Conservation (phyloP, 2,329 filamentous ascomycete species). For the Teratosphaeria destructans region DNA sequence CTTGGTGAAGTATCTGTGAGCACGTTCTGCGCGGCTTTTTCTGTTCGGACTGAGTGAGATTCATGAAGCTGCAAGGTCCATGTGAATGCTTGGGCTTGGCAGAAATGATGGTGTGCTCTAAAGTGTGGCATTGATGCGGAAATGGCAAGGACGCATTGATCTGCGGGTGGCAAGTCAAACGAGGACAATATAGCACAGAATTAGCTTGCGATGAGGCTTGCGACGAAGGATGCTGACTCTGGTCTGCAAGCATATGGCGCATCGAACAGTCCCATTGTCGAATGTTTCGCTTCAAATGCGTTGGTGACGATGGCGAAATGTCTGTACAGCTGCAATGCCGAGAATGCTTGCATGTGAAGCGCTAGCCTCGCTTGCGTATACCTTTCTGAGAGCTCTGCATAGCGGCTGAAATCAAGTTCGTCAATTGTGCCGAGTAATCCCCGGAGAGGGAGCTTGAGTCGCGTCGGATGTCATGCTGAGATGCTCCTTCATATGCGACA, state of each 20-base stretch:
- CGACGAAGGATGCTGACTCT: too few species aligned
- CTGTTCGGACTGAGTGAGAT: conserved; percentile 1
- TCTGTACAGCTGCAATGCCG: neutral
- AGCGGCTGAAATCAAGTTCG: neutral
- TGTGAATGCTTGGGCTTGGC: too few species aligned
- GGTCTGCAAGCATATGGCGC: neutral
- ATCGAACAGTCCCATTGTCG: too few species aligned
- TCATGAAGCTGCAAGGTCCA: too few species aligned
- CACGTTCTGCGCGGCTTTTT: conserved; percentile 5
- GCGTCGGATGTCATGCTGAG: neutral
- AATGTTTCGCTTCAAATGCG: too few species aligned
- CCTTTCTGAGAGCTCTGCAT: neutral
- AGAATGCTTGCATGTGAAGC: neutral
- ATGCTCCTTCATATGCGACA: neutral
- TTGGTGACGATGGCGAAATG: neutral
- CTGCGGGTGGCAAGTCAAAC: neutral
- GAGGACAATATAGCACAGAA: neutral
- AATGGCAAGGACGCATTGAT: neutral
- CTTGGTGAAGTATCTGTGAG: conserved; percentile 3
- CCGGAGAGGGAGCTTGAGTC: neutral
- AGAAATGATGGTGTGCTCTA: too few species aligned
- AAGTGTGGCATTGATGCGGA: neutral
- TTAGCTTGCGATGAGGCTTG: neutral
- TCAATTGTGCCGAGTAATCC: neutral
- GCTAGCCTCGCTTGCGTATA: neutral